Base-by-base conservation (phyloP, 805 yeast genomes). In the Wickerhamiella spandovensis region DNA sequence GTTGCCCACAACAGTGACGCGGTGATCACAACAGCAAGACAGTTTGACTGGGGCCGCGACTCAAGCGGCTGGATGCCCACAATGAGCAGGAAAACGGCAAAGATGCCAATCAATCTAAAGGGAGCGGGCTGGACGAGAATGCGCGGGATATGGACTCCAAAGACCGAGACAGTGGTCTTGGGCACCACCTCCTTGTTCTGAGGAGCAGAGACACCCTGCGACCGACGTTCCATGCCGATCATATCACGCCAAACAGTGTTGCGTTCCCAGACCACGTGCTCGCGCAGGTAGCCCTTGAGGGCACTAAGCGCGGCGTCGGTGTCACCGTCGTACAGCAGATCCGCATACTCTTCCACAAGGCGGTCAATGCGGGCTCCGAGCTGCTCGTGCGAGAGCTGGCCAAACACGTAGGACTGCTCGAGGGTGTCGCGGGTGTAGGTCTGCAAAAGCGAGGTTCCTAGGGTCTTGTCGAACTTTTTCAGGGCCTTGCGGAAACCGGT, bases 211-310 rank as follows among this genome's bases (percentile, higher is more conserved):
- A 89, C 88, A 20, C 86, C 87, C 59, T 88, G 90, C 0, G 89
- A 72, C 59, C 84, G 84, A 57, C 95, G 76, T 64, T 89, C 96
- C 58, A 89, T 67, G 21, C 92, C 90, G 63, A 90, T 82, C 82
- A 90, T 81, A 65, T 90, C 97, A 63, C 92, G 81, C 98, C 98
- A 90, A 25, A 90, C 97, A 0, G 97, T 90, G 64, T 88, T 88
- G 65, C 98, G 76, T 67, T 90, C 97, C 94, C 96, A 90, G 18
- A 89, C 95, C 35, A 90, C 84, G 64, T 90, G 95, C 60, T 90
- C 98, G 55, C 97, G 74, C 55, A 90, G 67, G 68, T 78, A 75
- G 52, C 76, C 61, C 49, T 73, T 67, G 43, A 79, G 65, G 38
- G 60, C 60, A 41, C 62, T 59, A 48, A 68, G 69, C 0, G 89